Base-by-base conservation (phyloP, 192 early-diverging fungal species). In the Coemansia sp. region DNA sequence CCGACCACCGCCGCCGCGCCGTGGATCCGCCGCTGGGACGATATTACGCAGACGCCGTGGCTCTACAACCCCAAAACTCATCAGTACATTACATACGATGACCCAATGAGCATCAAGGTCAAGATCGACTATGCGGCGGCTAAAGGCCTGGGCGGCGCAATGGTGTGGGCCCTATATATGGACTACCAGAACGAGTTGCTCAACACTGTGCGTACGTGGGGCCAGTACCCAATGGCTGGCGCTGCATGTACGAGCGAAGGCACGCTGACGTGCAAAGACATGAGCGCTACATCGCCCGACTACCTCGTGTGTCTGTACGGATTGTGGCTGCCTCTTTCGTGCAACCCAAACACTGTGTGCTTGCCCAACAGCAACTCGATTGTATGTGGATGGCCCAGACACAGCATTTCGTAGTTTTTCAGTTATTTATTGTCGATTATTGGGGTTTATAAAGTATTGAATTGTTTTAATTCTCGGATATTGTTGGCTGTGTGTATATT, bases 41-140 rank as follows among this genome's bases (percentile, higher is more conserved):
- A 68, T 3, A 72, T 68, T 4, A 84, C 84, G 1, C 65, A 84
- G 68, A 90, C 81, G 19, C 86, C 86, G 57, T 85, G 86, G 78
- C 47, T 78, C 44, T 85, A 84, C 65, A 85, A 87, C 46, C 64
- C 82, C 0, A 46, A 61, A 0, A 75, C 72, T 20, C 88, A 87
- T 38, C 72, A 72, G 12, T 93, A 85, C 63, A 86, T 93, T 37
- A 88, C 89, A 1, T 93, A 93, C 61, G 91, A 93, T 66, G 91
- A 93, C 59, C 75, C 83, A 10, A 38, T 70, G n/a, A 90, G 88
- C 20, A 31, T 93, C 10, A 61, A 72, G 12, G 72, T 79, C 62
- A 93, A 93, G 64, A 74, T 84, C 10, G 64, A 78, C 8, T 83
- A 81, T 67, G 85, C 83, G 14, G 62, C 75, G 1, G 70, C 62